Conservation (phyloP, 371 early-diverging fungal genomes). For the Circinella umbellata region DNA sequence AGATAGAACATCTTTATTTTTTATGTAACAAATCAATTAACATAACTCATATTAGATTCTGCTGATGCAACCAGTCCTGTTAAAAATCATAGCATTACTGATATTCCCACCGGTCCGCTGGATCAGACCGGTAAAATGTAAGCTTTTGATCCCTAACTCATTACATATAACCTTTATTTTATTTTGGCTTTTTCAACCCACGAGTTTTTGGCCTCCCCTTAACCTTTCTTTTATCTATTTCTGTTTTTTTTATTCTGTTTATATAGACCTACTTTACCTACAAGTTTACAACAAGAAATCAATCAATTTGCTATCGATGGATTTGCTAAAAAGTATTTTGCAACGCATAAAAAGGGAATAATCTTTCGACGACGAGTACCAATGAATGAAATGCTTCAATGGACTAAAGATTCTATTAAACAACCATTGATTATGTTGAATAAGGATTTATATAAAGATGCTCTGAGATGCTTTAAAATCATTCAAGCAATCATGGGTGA, state of each 20-base stretch:
- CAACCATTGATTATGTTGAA: constrained; percentile 85
- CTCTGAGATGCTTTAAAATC: constrained; percentile 82
- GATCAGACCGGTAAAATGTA: constrained; percentile 24
- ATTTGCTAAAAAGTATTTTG: constrained; percentile 92
- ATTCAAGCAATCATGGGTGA: constrained; percentile 91
- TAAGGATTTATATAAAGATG: constrained; percentile 83
- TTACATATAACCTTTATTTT: neutral
- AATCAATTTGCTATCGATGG: constrained; percentile 86
- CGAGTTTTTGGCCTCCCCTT: neutral
- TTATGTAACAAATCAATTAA: too few relatives aligned
- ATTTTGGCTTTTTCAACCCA: neutral
- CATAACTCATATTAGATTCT: constrained; percentile 38
- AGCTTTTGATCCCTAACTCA: neutral
- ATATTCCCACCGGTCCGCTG: constrained; percentile 13
- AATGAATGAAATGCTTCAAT: constrained; percentile 85
- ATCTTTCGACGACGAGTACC: constrained; percentile 84
- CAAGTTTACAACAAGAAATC: constrained; percentile 71
- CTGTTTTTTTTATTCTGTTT: neutral
- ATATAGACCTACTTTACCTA: constrained; percentile 57
- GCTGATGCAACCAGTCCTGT: constrained; percentile 54
- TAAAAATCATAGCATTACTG: constrained; percentile 22
- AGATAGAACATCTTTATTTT: too few relatives aligned
- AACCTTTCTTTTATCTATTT: neutral
- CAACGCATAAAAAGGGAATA: constrained; percentile 84
- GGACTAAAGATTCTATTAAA: constrained; percentile 78